Percentiles rank a stretch among this genome's conserved stretches.
Evolutionary conservation across 1,284 basidiomycete species (phyloP).

Genomic region (Trametes versicolor): DNA sequence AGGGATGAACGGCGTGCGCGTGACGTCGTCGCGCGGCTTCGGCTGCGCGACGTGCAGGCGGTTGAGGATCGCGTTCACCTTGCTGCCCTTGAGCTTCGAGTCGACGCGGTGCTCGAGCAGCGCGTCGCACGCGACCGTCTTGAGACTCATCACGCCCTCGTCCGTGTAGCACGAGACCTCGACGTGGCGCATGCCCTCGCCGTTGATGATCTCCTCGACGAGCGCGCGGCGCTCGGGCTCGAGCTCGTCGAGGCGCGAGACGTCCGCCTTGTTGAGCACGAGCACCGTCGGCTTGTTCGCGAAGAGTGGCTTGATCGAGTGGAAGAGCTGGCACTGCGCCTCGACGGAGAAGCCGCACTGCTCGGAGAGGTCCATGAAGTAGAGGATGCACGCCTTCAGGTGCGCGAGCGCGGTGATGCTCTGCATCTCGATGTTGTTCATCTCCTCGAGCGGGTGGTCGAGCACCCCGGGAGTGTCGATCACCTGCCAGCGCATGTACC

Average conservation of each 20-base stretch:
- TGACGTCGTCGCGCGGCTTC: conserved; percentile 86
- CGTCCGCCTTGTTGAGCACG: conserved; percentile 97
- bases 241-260: conserved; percentile 86
- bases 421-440: conserved; percentile 99
- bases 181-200: conserved; percentile 76
- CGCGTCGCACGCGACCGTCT: conserved; percentile 92
- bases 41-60: conserved; percentile 94
- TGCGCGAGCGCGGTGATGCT: conserved; percentile 97
- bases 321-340: conserved; percentile 96
- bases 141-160: conserved; percentile 95
- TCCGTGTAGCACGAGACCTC: conserved; percentile 94
- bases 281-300: conserved; percentile 90
- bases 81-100: conserved; percentile 91
- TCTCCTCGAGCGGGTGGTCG: conserved; percentile 95
- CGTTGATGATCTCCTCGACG: conserved; percentile 86
- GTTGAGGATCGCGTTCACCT: conserved; percentile 92
- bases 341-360: conserved; percentile 96
- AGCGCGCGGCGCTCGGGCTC: conserved; percentile 76
- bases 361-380: conserved; percentile 97
- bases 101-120: conserved; percentile 94
- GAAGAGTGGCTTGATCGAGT: conserved; percentile 97
- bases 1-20: conserved; percentile 88
- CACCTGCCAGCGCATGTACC: conserved; percentile 97
- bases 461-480: conserved; percentile 95
- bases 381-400: conserved; percentile 89